A percentile compares a stretch with the other conserved stretches of the same genome.
Evolutionary conservation across 805 yeast genomes (phyloP).

Genomic region (Lipomyces kockii): DNA sequence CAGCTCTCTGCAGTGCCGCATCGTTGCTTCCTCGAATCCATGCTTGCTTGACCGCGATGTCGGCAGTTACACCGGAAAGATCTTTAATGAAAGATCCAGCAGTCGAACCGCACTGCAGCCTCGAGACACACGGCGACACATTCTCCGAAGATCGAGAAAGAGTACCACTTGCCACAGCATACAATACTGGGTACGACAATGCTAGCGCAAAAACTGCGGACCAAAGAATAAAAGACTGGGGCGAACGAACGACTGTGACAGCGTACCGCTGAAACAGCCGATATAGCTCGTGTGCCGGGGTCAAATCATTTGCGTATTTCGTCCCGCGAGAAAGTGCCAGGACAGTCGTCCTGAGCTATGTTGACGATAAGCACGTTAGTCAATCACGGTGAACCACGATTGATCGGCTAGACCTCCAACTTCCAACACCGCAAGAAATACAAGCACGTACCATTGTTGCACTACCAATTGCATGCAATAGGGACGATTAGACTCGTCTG

Average conservation of each 20-base stretch:
- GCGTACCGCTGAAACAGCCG: constrained; percentile 35
- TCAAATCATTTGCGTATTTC: constrained; percentile 29
- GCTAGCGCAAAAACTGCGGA: constrained; percentile 55
- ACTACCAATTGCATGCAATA: constrained; percentile 3
- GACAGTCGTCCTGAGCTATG: constrained; percentile 35
- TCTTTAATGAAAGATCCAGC: neutral
- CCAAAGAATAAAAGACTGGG: constrained; percentile 53
- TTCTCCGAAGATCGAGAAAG: constrained; percentile 24
- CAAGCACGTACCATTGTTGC: neutral
- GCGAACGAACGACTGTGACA: constrained; percentile 46
- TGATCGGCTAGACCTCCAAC: neutral
- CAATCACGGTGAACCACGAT: neutral
- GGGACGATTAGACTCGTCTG: too few species aligned
- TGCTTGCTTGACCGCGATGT: constrained; percentile 45
- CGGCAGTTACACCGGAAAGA: constrained; percentile 30
- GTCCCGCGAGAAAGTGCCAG: constrained; percentile 35
- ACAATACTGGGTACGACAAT: constrained; percentile 56
- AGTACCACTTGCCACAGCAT: constrained; percentile 39
- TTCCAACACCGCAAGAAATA: neutral
- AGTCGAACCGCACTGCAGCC: constrained; percentile 4
- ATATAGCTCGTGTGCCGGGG: constrained; percentile 19
- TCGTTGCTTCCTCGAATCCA: constrained; percentile 44
- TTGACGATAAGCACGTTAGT: neutral
- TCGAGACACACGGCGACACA: neutral
- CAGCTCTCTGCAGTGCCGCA: constrained; percentile 46